Evolutionary conservation across 2,329 filamentous ascomycete genomes (phyloP).

Genomic region (Neonectria hederae): DNA sequence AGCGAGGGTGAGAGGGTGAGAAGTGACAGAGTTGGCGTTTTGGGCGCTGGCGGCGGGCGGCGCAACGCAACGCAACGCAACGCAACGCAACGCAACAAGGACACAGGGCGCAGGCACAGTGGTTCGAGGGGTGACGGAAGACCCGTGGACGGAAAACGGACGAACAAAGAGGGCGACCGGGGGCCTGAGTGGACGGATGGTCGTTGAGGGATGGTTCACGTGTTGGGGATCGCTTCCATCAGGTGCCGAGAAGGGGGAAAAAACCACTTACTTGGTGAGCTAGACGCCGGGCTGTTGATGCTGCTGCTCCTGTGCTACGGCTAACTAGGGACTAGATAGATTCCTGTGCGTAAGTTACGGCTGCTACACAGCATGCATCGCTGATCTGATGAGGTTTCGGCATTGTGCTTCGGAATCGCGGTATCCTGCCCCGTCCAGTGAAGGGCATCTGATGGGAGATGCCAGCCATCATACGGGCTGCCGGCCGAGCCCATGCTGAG

Average conservation of each 20-base stretch:
- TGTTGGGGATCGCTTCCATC: slow-evolving; percentile 37
- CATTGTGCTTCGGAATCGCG: slow-evolving; percentile 13
- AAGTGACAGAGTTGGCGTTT: slow-evolving; percentile 21
- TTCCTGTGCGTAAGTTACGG: background rate
- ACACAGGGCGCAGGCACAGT: slow-evolving; percentile 27
- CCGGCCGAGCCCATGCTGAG: background rate
- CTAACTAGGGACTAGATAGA: background rate
- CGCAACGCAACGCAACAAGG: background rate
- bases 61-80: background rate
- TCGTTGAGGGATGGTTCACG: slow-evolving; percentile 43
- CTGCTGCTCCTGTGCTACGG: background rate
- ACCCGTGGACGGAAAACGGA: slow-evolving; percentile 10
- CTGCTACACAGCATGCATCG: background rate
- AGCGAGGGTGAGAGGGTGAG: slow-evolving; percentile 23
- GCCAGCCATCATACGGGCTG: background rate
- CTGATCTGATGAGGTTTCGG: slow-evolving; percentile 13
- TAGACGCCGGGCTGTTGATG: background rate
- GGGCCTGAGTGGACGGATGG: slow-evolving; percentile 27
- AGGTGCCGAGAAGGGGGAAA: slow-evolving; percentile 37
- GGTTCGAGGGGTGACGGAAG: slow-evolving; percentile 17
- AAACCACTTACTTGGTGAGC: slow-evolving; percentile 8
- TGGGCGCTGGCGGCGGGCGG: slow-evolving; percentile 15
- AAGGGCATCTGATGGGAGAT: background rate
- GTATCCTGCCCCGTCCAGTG: slow-evolving; percentile 2
- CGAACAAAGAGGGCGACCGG: slow-evolving; percentile 30